Evolutionary conservation across 148 eudicot species (phyloP).

Genomic region (Cornus kousa): DNA sequence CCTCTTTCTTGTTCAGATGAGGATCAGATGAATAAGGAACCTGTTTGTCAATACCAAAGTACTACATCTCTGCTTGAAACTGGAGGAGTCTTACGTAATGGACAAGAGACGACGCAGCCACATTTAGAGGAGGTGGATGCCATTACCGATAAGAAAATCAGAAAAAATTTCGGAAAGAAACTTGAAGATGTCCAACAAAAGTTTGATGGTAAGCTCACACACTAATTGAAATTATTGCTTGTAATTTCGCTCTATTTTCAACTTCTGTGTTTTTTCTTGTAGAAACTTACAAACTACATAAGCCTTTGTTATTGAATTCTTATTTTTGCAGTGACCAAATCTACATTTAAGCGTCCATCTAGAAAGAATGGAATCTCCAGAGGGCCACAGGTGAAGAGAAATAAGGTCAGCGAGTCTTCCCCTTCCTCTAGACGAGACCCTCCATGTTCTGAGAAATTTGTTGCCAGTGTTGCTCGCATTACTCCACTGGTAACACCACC

Average conservation of each 20-base stretch:
- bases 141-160: not conserved
- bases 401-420: not conserved
- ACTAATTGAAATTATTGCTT: not conserved
- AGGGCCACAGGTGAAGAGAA: not conserved
- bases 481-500: not conserved
- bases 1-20: not conserved
- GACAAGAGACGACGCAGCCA: no score
- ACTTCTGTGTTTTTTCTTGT: no score
- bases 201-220: not conserved
- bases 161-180: conserved; percentile 1
- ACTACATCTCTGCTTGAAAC: no score
- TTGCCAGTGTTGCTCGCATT: not conserved
- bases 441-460: not conserved
- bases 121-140: no score
- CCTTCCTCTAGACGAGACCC: not conserved
- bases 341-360: not conserved
- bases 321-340: not conserved
- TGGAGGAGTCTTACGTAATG: no score
- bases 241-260: no score
- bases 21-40: no score
- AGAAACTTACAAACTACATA: no score
- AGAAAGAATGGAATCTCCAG: not conserved
- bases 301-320: not conserved
- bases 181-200: not conserved
- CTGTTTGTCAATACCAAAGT: no score